A percentile compares a stretch with the other conserved stretches of the same genome.
Evolutionary conservation across 768 basidiomycete genomes (phyloP).

Genomic region (Xerocomus potaroensis): DNA sequence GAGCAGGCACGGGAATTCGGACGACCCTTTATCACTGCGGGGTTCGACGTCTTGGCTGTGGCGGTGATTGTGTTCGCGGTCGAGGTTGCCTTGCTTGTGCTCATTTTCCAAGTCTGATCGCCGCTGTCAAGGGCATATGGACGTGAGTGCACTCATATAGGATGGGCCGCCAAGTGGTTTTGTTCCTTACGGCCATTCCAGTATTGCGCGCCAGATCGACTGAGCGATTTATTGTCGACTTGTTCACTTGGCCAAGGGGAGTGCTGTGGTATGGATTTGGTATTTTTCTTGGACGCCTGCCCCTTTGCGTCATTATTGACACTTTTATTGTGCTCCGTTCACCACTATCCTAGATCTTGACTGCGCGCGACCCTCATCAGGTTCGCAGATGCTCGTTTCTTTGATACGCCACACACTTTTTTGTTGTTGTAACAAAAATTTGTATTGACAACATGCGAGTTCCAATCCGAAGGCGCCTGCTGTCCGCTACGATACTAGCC

Average conservation of each 20-base stretch:
- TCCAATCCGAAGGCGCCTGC: neutral
- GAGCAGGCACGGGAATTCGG: constrained; percentile 63
- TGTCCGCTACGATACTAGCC: neutral
- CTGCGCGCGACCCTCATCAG: neutral
- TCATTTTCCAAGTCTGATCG: constrained; percentile 43
- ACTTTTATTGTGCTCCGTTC: neutral
- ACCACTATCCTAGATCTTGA: too few relatives aligned
- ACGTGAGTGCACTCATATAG: constrained; percentile 6
- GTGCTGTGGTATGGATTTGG: constrained; percentile 1
- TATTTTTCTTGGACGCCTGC: neutral
- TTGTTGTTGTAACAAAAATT: neutral
- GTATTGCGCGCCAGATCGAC: constrained; percentile 7
- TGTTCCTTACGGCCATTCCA: neutral
- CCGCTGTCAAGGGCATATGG: constrained; percentile 13
- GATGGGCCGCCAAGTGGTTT: neutral
- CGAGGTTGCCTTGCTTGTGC: constrained; percentile 61
- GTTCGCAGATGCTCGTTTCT: neutral
- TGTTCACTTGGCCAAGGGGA: constrained; percentile 9
- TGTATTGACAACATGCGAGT: neutral
- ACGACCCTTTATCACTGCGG: constrained; percentile 74
- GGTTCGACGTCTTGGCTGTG: constrained; percentile 62
- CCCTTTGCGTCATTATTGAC: constrained; percentile 1
- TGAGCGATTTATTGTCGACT: constrained; percentile 12
- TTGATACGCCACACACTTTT: neutral
- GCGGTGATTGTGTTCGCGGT: constrained; percentile 56